Percentiles rank a stretch among this genome's conserved stretches.
Conservation (phyloP, 192 early-diverging fungal species). For the Backusella circina region DNA sequence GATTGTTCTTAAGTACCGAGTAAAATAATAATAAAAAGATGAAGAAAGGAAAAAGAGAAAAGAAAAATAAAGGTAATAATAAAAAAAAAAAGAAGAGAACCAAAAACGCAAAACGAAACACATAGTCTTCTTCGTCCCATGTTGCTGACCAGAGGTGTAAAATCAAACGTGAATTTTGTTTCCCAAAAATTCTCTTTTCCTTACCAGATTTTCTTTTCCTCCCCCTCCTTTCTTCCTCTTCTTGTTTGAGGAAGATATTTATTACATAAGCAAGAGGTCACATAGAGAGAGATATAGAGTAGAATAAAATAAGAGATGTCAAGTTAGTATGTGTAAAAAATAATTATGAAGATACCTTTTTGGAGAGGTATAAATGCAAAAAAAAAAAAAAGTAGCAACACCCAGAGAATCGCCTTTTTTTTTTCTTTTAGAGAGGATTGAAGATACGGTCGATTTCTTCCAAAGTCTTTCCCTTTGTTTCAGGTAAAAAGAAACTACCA, state of each 20-base stretch:
- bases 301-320: not conserved
- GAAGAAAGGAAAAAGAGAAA: not conserved
- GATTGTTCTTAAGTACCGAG: conserved; percentile 8
- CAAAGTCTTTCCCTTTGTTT: conserved; percentile 79
- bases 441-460: conserved; percentile 91
- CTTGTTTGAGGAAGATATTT: not conserved
- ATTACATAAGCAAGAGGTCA: not conserved
- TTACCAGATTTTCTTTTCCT: not conserved
- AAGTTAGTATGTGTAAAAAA: not conserved
- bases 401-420: no score
- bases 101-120: not conserved
- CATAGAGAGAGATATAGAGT: not conserved
- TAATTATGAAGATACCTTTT: not conserved
- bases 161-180: not conserved
- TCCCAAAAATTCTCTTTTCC: not conserved
- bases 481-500: conserved; percentile 69
- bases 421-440: conserved; percentile 13
- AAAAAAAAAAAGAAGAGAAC: not conserved
- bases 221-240: not conserved
- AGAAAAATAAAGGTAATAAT: not conserved
- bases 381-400: no score
- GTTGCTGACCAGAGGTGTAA: conserved; percentile 1
- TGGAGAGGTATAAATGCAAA: not conserved
- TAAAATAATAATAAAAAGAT: not conserved
- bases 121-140: not conserved